These are phyloP conservation scores for Ophiostoma quercus DNA, from an alignment of 2,329 filamentous ascomycete genomes.

Conservation along the genomic window DNA sequence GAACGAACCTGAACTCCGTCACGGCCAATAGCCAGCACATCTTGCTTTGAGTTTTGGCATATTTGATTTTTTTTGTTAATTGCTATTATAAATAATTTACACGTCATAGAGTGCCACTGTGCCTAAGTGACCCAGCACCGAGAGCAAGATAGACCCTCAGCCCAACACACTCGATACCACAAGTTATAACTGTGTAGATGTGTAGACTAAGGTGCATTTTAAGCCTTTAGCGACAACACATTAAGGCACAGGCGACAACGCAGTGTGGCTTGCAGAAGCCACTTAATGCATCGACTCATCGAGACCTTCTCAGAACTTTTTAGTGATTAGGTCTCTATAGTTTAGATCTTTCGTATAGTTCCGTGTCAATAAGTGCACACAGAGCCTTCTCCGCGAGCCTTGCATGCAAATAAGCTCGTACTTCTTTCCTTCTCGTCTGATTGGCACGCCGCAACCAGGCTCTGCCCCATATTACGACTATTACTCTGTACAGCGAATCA, in stretches of 20 bases:
- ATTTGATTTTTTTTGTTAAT: not conserved
- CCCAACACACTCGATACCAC: not conserved
- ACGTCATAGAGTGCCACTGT: constrained; percentile 3
- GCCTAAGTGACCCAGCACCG: constrained; percentile 1
- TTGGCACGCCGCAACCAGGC: not conserved
- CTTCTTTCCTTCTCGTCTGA: not conserved
- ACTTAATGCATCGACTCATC: not conserved
- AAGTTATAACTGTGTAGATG: not conserved
- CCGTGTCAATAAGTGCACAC: not conserved
- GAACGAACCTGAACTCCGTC: not conserved
- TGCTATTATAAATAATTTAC: not conserved
- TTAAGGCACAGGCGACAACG: not conserved
- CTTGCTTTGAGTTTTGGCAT: not conserved
- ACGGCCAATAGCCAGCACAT: not conserved
- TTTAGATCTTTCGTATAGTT: not conserved
- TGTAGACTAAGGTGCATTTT: not conserved
- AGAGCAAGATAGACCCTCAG: not conserved
- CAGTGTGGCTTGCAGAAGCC: not conserved
- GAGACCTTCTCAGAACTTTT: not conserved
- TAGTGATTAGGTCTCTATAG: not conserved
- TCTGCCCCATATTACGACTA: not conserved
- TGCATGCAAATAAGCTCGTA: not conserved
- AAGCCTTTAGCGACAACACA: not conserved
- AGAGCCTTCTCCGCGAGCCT: not conserved
- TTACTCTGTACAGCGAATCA: not conserved